Conservation (phyloP, 2,329 filamentous ascomycete species). For the Diaporthe sp. region DNA sequence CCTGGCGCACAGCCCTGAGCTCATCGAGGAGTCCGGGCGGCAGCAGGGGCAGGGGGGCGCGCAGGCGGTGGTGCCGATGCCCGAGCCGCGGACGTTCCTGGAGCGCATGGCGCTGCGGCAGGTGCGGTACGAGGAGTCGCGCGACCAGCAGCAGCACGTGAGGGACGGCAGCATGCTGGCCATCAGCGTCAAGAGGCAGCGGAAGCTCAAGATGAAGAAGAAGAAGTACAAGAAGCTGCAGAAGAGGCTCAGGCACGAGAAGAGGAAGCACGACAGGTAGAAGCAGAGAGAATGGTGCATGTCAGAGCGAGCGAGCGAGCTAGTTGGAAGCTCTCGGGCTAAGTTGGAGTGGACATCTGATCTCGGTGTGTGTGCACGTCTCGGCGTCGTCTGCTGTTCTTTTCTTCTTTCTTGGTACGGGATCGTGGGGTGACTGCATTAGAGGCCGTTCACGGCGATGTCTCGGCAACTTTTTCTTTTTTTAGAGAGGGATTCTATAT, state of each 20-base stretch:
- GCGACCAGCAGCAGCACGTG: slow-evolving; percentile 56
- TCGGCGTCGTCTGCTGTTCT: background rate
- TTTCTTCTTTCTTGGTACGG: background rate
- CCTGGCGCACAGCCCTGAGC: slow-evolving; percentile 69
- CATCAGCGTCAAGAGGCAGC: slow-evolving; percentile 91
- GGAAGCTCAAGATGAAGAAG: slow-evolving; percentile 99
- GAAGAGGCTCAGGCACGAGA: slow-evolving; percentile 88
- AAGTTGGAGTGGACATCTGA: background rate
- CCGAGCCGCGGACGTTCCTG: slow-evolving; percentile 68
- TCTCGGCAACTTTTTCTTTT: too few relatives aligned
- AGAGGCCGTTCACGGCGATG: slow-evolving; percentile 4
- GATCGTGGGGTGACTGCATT: slow-evolving; percentile 30
- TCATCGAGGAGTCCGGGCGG: slow-evolving; percentile 62
- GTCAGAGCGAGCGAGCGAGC: too few relatives aligned
- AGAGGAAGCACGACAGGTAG: slow-evolving; percentile 81
- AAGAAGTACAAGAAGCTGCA: slow-evolving; percentile 99
- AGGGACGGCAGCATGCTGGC: slow-evolving; percentile 71
- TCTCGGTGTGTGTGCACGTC: background rate
- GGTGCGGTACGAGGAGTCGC: slow-evolving; percentile 68
- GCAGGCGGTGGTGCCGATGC: background rate
- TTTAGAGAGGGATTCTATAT: slow-evolving; percentile 28
- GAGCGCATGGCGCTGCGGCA: slow-evolving; percentile 78
- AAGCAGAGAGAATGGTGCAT: background rate
- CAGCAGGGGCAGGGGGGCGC: slow-evolving; percentile 37
- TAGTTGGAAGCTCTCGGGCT: background rate